Conservation (phyloP, 2,329 filamentous ascomycete species). For the Aspergillus costaricaensis region DNA sequence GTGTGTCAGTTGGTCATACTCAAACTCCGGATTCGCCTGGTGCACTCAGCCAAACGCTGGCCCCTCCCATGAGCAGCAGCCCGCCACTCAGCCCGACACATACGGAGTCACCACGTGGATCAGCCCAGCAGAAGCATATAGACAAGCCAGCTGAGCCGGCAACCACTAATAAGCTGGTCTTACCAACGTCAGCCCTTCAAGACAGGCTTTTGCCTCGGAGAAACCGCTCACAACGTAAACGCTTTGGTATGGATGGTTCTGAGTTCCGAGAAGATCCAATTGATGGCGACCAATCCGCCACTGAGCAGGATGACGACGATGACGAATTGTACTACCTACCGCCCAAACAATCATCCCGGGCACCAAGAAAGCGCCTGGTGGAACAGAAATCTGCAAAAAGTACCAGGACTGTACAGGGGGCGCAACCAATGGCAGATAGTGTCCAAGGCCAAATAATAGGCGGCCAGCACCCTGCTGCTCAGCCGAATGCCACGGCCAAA, state of each 20-base stretch:
- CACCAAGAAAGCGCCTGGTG: slow-evolving; percentile 20
- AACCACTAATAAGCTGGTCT: slow-evolving; percentile 17
- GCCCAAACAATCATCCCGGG: slow-evolving; percentile 18
- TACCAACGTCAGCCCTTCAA: slow-evolving; percentile 42
- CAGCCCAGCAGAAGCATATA: background rate
- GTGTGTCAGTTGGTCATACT: slow-evolving; percentile 13
- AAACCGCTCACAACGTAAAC: slow-evolving; percentile 29
- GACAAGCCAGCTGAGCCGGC: background rate
- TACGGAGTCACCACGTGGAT: slow-evolving; percentile 9
- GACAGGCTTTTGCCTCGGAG: slow-evolving; percentile 39
- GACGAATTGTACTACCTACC: slow-evolving; percentile 40
- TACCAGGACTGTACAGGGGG: slow-evolving; percentile 15
- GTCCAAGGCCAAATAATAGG: background rate
- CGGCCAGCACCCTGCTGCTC: background rate
- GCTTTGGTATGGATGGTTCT: slow-evolving; percentile 17
- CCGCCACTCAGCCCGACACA: slow-evolving; percentile 24
- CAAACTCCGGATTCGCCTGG: slow-evolving; percentile 21
- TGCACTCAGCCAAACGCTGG: slow-evolving; percentile 39
- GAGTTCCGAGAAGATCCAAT: slow-evolving; percentile 21
- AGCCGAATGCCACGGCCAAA: background rate
- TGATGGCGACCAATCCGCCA: slow-evolving; percentile 25
- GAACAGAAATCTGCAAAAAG: slow-evolving; percentile 26
- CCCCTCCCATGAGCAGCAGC: slow-evolving; percentile 42
- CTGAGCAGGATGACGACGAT: slow-evolving; percentile 27
- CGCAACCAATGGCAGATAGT: slow-evolving; percentile 1